Conservation (phyloP, 202 grass and related monocot species). For the Bolboschoenoplectus hybrid region DNA sequence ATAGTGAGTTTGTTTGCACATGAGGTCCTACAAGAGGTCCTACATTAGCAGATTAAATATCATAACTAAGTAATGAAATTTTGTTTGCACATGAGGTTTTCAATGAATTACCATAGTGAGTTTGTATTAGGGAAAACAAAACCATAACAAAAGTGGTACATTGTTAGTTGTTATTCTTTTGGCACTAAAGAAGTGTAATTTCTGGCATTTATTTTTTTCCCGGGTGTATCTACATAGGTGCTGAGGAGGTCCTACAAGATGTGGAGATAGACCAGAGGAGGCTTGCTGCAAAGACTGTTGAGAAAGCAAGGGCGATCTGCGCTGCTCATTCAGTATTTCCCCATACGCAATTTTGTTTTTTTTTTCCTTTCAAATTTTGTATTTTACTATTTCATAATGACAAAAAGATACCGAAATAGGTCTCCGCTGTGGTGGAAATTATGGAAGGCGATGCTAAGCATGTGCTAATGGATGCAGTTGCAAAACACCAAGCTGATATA, state of each 20-base stretch:
- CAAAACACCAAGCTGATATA: conserved; percentile 63
- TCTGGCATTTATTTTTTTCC: neutral
- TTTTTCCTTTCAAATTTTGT: neutral
- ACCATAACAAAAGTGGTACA: neutral
- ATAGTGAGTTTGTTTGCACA: neutral
- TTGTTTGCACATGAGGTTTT: neutral
- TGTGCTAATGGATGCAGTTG: conserved; percentile 60
- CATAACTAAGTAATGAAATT: neutral
- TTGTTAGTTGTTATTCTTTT: neutral
- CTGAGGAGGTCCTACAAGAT: conserved; percentile 51
- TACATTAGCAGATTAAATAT: no score
- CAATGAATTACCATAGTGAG: neutral
- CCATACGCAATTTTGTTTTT: neutral
- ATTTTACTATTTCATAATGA: neutral
- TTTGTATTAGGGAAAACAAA: neutral
- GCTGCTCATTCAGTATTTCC: conserved; percentile 46
- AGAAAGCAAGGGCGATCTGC: conserved; percentile 54
- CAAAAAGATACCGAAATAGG: conserved; percentile 22
- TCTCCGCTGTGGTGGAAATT: conserved; percentile 55
- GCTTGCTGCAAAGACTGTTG: conserved; percentile 50
- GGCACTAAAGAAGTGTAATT: neutral
- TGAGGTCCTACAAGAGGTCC: no score
- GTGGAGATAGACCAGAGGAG: conserved; percentile 59
- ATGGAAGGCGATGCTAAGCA: conserved; percentile 58
- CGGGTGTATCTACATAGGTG: conserved; percentile 10